Conservation (phyloP, 805 yeast genomes). For the Metschnikowia continentalis region DNA sequence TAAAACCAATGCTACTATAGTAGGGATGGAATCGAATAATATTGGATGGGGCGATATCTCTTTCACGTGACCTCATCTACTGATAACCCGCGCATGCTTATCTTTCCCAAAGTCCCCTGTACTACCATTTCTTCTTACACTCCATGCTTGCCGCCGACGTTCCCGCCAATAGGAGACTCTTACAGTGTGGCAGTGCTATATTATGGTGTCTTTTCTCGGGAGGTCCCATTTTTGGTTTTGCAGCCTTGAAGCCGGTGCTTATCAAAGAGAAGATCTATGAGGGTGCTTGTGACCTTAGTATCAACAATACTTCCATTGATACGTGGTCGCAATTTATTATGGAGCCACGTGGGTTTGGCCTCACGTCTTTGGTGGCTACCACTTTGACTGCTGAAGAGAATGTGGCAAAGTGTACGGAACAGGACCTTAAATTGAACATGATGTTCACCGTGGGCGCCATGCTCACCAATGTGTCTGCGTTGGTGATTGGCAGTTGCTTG, state of each 20-base stretch:
- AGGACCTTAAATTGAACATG: constrained; percentile 53
- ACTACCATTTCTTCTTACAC: background rate
- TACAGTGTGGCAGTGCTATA: constrained; percentile 48
- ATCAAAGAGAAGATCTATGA: constrained; percentile 47
- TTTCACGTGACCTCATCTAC: background rate
- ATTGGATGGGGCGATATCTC: too few species aligned
- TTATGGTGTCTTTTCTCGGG: constrained; percentile 54
- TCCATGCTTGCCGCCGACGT: constrained; percentile 14
- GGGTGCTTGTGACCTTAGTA: constrained; percentile 29
- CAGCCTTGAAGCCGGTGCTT: constrained; percentile 53
- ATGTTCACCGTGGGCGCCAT: constrained; percentile 59
- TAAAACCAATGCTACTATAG: too few species aligned
- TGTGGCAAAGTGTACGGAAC: constrained; percentile 45
- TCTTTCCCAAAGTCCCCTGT: background rate
- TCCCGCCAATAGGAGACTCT: constrained; percentile 13
- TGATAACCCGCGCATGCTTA: background rate
- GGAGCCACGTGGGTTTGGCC: constrained; percentile 11
- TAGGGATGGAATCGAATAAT: background rate
- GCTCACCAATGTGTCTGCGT: constrained; percentile 51
- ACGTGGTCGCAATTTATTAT: constrained; percentile 13
- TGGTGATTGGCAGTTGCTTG: constrained; percentile 46
- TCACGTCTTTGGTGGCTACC: constrained; percentile 6
- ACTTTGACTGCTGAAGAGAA: constrained; percentile 19
- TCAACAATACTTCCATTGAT: constrained; percentile 10
- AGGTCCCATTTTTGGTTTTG: constrained; percentile 58